phyloP scores from a whole-genome alignment of 352 stramenopile genomes.

The Globisporangium rhizosaccharum region DNA sequence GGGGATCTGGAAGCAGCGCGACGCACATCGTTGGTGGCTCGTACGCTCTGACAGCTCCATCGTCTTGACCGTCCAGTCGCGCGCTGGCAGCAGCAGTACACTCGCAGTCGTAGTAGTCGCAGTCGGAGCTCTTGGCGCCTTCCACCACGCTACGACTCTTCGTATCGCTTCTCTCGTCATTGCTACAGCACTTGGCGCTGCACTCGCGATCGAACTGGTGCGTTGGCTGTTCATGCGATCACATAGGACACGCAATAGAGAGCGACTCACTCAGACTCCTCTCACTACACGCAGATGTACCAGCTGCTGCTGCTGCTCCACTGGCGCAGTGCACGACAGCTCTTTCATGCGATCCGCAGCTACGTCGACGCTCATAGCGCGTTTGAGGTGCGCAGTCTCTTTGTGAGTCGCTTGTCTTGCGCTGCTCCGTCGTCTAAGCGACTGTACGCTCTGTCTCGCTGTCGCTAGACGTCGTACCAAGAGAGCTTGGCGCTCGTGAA shows the following conservation, averaged over 20 bases:
- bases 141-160: no score
- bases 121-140: no score
- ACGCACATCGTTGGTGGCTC: no score
- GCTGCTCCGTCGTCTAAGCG: neutral
- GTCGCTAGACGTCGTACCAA: conserved; percentile 20
- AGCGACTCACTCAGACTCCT: neutral
- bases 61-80: no score
- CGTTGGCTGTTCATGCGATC: neutral
- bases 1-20: no score
- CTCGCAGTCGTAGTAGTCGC: no score
- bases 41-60: no score
- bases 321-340: neutral
- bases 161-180: neutral
- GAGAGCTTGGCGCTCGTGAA: conserved; percentile 44
- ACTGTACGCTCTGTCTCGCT: no score
- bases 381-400: conserved; percentile 9
- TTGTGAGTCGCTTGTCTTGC: neutral
- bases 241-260: neutral
- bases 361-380: neutral
- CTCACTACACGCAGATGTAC: conserved; percentile 4
- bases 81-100: no score
- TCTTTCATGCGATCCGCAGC: neutral
- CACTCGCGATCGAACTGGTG: conserved; percentile 6
- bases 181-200: neutral
- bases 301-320: conserved; percentile 6